Conservation (phyloP, 1,139 yeast species). For the Geotrichum candidum region DNA sequence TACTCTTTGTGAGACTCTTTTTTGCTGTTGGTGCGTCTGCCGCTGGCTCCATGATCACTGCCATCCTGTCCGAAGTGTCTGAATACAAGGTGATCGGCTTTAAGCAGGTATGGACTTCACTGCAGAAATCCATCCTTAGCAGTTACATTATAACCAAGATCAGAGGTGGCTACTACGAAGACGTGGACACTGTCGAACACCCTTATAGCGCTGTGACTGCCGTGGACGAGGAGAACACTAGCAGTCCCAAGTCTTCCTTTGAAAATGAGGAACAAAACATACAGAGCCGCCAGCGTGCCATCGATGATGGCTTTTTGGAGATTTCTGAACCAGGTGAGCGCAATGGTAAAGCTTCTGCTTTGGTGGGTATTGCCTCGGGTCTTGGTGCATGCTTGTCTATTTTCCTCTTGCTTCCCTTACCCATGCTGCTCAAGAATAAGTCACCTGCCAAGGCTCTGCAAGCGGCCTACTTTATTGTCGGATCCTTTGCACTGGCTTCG, state of each 20-base stretch:
- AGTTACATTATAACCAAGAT: neutral
- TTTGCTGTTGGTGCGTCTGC: slow-evolving; percentile 60
- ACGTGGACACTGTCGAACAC: neutral
- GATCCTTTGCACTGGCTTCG: slow-evolving; percentile 39
- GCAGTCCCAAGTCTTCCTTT: neutral
- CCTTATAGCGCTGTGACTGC: neutral
- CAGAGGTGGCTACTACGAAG: neutral
- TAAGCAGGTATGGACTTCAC: slow-evolving; percentile 14
- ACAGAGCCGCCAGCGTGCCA: slow-evolving; percentile 2
- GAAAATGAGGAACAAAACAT: slow-evolving; percentile 8
- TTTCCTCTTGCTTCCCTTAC: slow-evolving; percentile 68
- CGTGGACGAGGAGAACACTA: slow-evolving; percentile 1
- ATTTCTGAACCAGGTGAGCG: slow-evolving; percentile 20
- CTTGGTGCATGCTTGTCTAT: slow-evolving; percentile 58
- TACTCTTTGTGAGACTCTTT: slow-evolving; percentile 47
- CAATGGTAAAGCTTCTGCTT: slow-evolving; percentile 54
- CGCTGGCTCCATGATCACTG: slow-evolving; percentile 42
- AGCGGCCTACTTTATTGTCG: slow-evolving; percentile 47
- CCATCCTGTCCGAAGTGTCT: slow-evolving; percentile 49
- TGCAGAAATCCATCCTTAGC: neutral
- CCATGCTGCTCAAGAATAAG: slow-evolving; percentile 44
- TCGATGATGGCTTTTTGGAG: slow-evolving; percentile 10
- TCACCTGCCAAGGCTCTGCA: slow-evolving; percentile 43
- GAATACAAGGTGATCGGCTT: slow-evolving; percentile 32
- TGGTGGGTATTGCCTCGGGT: slow-evolving; percentile 59